A percentile compares a stretch with the other conserved stretches of the same genome.
These are phyloP conservation scores for Hericium alpestre DNA, from an alignment of 768 basidiomycete species.

Conservation along the genomic window DNA sequence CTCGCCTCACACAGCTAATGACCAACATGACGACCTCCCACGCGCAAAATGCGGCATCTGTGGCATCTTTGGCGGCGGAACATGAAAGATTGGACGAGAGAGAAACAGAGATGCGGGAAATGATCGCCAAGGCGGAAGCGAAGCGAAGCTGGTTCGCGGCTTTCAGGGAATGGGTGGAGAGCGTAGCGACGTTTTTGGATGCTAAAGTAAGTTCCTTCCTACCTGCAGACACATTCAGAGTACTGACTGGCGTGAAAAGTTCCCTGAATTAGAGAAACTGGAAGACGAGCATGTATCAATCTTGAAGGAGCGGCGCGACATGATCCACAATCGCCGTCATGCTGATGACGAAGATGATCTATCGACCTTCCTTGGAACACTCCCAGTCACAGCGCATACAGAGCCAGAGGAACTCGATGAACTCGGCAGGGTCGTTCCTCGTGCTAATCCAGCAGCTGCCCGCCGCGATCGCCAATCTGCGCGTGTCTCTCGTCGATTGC, in stretches of 20 bases:
- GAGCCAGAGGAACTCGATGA: slow-evolving; percentile 48
- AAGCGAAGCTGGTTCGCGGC: slow-evolving; percentile 75
- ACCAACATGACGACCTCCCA: slow-evolving; percentile 59
- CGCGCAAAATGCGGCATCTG: slow-evolving; percentile 43
- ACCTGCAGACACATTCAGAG: not conserved
- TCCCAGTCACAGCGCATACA: slow-evolving; percentile 21
- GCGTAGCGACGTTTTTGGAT: slow-evolving; percentile 76
- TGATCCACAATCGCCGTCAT: slow-evolving; percentile 57
- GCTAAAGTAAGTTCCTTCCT: slow-evolving; percentile 55
- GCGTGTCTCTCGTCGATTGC: slow-evolving; percentile 44
- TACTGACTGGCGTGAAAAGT: slow-evolving; percentile 32
- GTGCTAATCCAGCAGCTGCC: slow-evolving; percentile 32
- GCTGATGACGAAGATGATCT: slow-evolving; percentile 78
- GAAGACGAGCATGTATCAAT: slow-evolving; percentile 69
- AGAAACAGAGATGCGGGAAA: slow-evolving; percentile 63
- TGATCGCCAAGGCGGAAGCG: slow-evolving; percentile 64
- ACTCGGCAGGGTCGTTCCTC: slow-evolving; percentile 40
- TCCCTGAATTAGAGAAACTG: slow-evolving; percentile 64
- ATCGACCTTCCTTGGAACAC: slow-evolving; percentile 50
- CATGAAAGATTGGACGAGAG: slow-evolving; percentile 52
- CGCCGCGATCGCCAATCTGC: slow-evolving; percentile 49
- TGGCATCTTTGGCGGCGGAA: slow-evolving; percentile 51
- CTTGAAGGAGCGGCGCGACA: slow-evolving; percentile 60
- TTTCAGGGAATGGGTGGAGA: slow-evolving; percentile 75
- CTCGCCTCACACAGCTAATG: slow-evolving; percentile 50